Base-by-base conservation (phyloP, 2,329 filamentous ascomycete genomes). In the Aureobasidium subglaciale region DNA sequence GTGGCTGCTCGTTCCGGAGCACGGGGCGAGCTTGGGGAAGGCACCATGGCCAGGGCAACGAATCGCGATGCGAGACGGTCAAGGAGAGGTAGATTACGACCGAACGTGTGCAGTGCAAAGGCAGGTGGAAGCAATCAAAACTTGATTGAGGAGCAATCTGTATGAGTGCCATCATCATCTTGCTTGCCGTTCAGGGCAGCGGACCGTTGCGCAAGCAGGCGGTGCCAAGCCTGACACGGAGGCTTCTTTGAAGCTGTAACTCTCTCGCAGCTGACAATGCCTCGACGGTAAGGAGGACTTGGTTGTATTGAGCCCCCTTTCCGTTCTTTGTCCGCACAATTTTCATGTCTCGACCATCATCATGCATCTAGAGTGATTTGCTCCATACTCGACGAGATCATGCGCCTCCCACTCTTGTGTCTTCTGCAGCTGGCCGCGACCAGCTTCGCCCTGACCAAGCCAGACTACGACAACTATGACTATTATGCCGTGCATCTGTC, bases 401-500 rank as follows among this genome's bases (percentile, higher is more conserved):
- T 56, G 54, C 54, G 54, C 32, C 37, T 49, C 8, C 43, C 54
- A 16, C 34, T 49, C 24, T 56, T 55, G 4, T 11, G 46, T 10
- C 41, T 56, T 15, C 35, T 56, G 45, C 56, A 46, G 20, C 20
- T 52, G 32, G 57, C 53, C 15, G 53, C 52, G 20, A 35, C 57
- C 42, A 43, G 32, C 20, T 5, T 49, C 13, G 55, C 56, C 37
- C 16, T 58, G 13, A 56, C 29, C 18, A 61, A 57, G 52, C 62
- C 66, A 38, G 63, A 70, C 56, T 88, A 95, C 76, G 81, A 87
- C 48, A 78, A 81, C 35, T 83, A 90, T 71, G 92, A 99, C 71
- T 97, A 95, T 74, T 96, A 97, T 70, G 90, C 95, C 61, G 78
- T 99, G 43, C 88, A 96, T 62, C 80, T 99, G 65, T 82, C 86